Base-by-base conservation (phyloP, 768 basidiomycete species). In the Pleurotus tuber-regium region DNA sequence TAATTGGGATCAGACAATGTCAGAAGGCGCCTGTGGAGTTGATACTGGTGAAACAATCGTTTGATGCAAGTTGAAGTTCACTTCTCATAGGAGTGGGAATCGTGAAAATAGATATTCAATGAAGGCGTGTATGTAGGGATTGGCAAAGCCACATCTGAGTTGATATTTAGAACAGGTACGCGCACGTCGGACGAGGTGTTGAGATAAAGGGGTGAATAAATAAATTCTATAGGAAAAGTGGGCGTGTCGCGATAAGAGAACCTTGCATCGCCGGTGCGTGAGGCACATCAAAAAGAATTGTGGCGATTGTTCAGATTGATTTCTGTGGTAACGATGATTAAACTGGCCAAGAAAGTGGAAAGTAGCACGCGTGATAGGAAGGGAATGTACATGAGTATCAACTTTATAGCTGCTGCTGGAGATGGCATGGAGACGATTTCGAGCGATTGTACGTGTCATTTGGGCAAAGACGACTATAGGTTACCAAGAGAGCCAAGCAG, bases 1-100 rank as follows among this genome's bases (percentile, higher is more conserved):
- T 48, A 19, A 33, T 48, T 31, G 46, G 46, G 16, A 33, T 48
- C 30, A 35, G 46, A 48, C 28, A 31, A 11, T 44, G 43, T 25
- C 43, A 46, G 43, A 48, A 48, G 46, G 46, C 46, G 46, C 31
- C 9, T 35, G 31, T 48, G 46, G 46, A 48, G 46, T n/a, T 48
- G 46, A 48, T 48, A 16, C 14, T 35, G 28, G 46, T 48, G 46
- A 48, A 48, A 48, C 46, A 10, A 24, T 44, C 19, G 43, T 44
- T 44, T 44, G 43, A 44, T 44, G 43, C 12, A 44, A 44, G 29
- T 48, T 35, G 5, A 48, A 33, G 16, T 35, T 25, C 41, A 35
- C 30, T 33, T 48, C 46, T 48, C 46, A 31, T 44, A 26, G 43
- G n/a, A 24, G 5, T 28, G 19, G 19, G 10, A 24, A 44, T 5